Evolutionary conservation across 805 yeast genomes (phyloP), one percentile per base, ranked within the genome.

Genomic region (Metschnikowia chrysomelidarum): DNA sequence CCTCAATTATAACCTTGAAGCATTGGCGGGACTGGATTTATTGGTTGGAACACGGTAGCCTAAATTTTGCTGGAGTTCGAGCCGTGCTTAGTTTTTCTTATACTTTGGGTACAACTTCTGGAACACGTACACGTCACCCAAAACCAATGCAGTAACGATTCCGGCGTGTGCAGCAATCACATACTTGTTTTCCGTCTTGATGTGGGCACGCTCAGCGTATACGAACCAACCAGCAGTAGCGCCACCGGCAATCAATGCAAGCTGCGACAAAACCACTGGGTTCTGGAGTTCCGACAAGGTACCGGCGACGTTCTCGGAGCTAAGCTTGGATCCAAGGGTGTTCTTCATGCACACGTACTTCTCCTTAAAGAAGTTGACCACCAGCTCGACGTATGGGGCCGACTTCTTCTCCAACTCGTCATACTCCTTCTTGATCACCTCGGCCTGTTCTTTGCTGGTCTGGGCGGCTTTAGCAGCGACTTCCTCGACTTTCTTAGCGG

Each of bases 211-310:
- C 59, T 75, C 75, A 49, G 68, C 50, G 60, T 72, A 73, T 16
- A 73, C 76, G 34, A 62, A 59, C 44, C 75, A 64, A 17, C 76
- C 68, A 3, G 75, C 76, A 17, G 71, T 60, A 21, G 70, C 52
- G 11, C 74, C 73, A 25, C 74, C 69, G 6, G 69, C 52, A 19
- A 76, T 69, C 27, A 76, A 64, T 12, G 75, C 62, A 3, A 71
- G 57, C 56, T 79, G 83, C 20, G 75, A 56, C 13, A 73, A 59
- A 29, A 80, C 82, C 4, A 74, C 82, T 0, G 86, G 86, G 62
- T 80, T 78, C 50, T 76, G 67, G 44, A 79, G 63, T 54, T 78
- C 83, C 17, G 41, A 39, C 22, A 35, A 41, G 13, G 61, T 50
- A 24, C 42, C 46, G 12, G 46, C 34, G 6, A 50, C 49, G 9